Percentiles rank a stretch among this genome's conserved stretches.
Evolutionary conservation across 805 yeast genomes (phyloP).

Genomic region (Saturnispora serradocipensis): DNA sequence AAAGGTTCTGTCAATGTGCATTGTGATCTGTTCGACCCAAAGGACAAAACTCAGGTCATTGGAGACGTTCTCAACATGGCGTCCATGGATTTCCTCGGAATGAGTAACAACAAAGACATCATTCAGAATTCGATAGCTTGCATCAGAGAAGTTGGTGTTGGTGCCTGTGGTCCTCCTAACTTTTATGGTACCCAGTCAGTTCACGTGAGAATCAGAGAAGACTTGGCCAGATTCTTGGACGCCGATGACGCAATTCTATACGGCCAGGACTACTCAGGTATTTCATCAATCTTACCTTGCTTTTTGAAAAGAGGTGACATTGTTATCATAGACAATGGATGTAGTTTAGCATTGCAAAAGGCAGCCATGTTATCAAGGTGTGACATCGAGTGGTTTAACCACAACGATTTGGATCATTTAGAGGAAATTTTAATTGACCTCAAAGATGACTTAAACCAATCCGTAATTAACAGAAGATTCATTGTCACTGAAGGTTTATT

Average conservation of each 20-base stretch:
- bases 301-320: conserved; percentile 93
- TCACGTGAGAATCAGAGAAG: conserved; percentile 71
- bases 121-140: conserved; percentile 45
- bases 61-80: conserved; percentile 53
- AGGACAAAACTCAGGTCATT: conserved; percentile 17
- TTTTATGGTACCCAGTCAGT: conserved; percentile 94
- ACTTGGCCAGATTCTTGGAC: conserved; percentile 64
- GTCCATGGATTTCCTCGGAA: conserved; percentile 60
- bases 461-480: conserved; percentile 82
- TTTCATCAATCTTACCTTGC: conserved; percentile 84
- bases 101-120: conserved; percentile 42
- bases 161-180: conserved; percentile 98
- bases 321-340: conserved; percentile 76
- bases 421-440: conserved; percentile 57
- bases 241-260: conserved; percentile 74
- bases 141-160: conserved; percentile 76
- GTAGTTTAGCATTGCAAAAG: conserved; percentile 71
- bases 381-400: conserved; percentile 73
- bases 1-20: conserved; percentile 38
- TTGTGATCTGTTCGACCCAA: conserved; percentile 25
- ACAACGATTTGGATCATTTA: conserved; percentile 79
- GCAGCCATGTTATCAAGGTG: conserved; percentile 84
- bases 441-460: conserved; percentile 50
- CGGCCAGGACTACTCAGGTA: conserved; percentile 86
- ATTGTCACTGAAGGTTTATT: conserved; percentile 76